Evolutionary conservation across 108 stramenopile genomes (phyloP), one percentile per base, ranked within the genome.

Genomic region (Cyclotella baltica): DNA sequence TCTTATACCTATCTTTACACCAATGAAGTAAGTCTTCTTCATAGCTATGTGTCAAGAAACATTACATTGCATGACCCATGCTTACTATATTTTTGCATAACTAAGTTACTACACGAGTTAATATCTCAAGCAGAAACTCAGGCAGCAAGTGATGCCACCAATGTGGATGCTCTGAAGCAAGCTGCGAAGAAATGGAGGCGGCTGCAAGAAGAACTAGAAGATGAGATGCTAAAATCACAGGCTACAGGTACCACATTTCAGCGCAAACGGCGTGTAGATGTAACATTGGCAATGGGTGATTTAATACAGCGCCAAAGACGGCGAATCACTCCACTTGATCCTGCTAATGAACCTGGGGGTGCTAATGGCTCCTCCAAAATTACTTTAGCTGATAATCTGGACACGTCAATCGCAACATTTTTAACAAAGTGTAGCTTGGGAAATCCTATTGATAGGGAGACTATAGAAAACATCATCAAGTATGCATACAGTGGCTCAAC

Each of bases 1-100:
- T 83, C 88, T 2, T 96, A 90, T 75, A 96, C 94, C 0, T 93
- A 92, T 64, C 68, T 92, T 59, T 96, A 93, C 59, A 86, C 91
- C 10, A 69, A 88, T 55, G 92, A 92, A 67, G 87, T 93, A 57
- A 70, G 37, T 56, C 2, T 0, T 70, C 20, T 20, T 0, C 22
- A 25, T 40, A 30, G 1, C 34, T 56, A 27, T 13, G 37, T 11
- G 11, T 23, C 3, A 30, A 33, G 3, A 3, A 2, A 27, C 18
- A 48, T 4, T 48, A 2, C 19, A n/a, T 48, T 6, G 3, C 15
- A 20, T 27, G 36, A 36, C 31, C 33, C 6, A 28, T 62, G 33
- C 36, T 62, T 20, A n/a, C 19, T 6, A n/a, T 20, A n/a, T 62
- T 35, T 62, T 0, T 3, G 34, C 1, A 11, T 31, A 6, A 10